These are phyloP conservation scores for Pyrus betulifolia DNA, from an alignment of 306 rosid species.

Conservation along the genomic window DNA sequence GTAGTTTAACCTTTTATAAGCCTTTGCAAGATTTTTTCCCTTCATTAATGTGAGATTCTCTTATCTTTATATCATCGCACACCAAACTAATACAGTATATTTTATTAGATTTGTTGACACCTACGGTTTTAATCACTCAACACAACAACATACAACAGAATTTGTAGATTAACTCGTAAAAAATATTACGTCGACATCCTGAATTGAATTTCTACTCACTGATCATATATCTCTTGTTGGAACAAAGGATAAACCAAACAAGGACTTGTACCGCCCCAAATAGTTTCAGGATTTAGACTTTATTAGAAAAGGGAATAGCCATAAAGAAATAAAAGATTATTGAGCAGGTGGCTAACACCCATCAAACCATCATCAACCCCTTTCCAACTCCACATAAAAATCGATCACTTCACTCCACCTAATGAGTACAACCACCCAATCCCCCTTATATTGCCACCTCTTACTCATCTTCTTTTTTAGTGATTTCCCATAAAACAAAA, in stretches of 20 bases:
- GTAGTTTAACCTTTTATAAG: rapidly evolving
- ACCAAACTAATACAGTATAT: no score
- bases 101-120: no score
- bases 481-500: background rate
- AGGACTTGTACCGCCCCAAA: background rate
- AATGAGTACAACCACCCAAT: background rate
- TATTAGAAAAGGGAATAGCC: background rate
- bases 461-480: background rate
- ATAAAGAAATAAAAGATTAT: background rate
- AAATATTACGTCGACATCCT: no score
- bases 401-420: slow-evolving; percentile 26
- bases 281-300: background rate
- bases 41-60: no score
- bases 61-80: rapidly evolving
- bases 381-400: background rate
- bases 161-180: no score
- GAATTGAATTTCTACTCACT: no score
- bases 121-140: no score
- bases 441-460: slow-evolving; percentile 1
- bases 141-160: no score
- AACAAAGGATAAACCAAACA: background rate
- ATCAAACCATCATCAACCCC: slow-evolving; percentile 12
- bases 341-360: slow-evolving; percentile 29
- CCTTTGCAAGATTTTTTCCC: no score
- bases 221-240: background rate